Conservation (phyloP, 129 eudicot species). For the Flaveria trinervia region DNA sequence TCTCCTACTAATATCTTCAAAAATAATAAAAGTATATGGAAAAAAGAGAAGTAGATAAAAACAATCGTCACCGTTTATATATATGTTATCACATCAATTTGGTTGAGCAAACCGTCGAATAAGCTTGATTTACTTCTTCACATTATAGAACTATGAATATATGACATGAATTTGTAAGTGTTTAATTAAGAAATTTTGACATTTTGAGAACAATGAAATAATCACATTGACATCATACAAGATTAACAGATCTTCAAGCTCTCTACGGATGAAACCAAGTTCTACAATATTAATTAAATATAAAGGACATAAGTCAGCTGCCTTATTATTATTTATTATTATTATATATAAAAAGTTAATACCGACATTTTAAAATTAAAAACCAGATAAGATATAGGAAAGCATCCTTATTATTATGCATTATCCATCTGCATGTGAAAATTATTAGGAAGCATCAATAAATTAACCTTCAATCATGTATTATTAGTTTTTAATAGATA, state of each 20-base stretch:
- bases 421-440: constrained; percentile 27
- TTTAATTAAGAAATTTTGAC: background rate
- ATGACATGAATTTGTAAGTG: background rate
- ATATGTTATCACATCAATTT: background rate
- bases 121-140: too few relatives aligned
- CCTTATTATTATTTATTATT: background rate
- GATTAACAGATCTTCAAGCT: background rate
- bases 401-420: constrained; percentile 8
- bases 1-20: background rate
- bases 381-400: background rate
- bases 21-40: background rate
- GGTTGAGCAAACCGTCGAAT: background rate
- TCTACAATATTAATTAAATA: background rate
- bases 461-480: background rate
- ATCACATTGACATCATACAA: background rate
- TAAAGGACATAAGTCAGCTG: background rate
- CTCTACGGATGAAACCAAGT: background rate
- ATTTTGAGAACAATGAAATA: too few relatives aligned
- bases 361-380: background rate
- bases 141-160: too few relatives aligned
- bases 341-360: background rate
- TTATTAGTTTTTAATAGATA: background rate
- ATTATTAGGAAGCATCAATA: constrained; percentile 21
- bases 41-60: background rate
- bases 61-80: background rate